Percentiles rank a stretch among this genome's conserved stretches.
These are phyloP conservation scores for Aspergillus aculeatinus DNA, from an alignment of 2,329 filamentous ascomycete species.

Conservation along the genomic window DNA sequence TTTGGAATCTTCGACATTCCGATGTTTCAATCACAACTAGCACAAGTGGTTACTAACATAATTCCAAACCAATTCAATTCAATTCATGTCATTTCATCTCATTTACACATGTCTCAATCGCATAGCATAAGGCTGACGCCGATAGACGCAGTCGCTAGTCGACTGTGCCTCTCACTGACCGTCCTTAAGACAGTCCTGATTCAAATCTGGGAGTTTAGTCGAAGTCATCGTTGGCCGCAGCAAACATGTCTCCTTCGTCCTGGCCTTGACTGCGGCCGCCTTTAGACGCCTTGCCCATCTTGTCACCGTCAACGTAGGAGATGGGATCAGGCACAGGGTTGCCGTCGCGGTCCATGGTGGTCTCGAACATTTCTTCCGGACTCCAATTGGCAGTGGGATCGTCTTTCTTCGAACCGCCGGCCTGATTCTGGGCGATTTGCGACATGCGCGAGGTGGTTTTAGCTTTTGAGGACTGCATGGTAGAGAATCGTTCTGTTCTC, in stretches of 20 bases:
- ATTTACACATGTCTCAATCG: neutral
- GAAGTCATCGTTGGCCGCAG: constrained; percentile 33
- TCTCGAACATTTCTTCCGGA: constrained; percentile 30
- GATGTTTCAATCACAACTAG: neutral
- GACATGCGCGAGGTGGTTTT: constrained; percentile 26
- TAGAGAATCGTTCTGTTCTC: constrained; percentile 7
- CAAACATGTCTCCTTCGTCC: constrained; percentile 31
- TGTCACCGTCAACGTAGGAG: constrained; percentile 23
- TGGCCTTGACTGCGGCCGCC: constrained; percentile 22
- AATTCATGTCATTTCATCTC: neutral
- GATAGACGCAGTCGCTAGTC: neutral
- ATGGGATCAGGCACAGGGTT: constrained; percentile 33
- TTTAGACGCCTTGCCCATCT: constrained; percentile 18
- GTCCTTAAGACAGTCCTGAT: neutral
- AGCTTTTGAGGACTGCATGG: constrained; percentile 31
- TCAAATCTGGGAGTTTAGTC: constrained; percentile 18
- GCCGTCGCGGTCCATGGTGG: constrained; percentile 32
- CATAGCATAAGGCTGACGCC: neutral
- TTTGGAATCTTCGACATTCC: neutral
- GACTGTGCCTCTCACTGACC: neutral
- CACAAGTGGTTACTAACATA: neutral
- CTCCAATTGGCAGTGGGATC: constrained; percentile 21
- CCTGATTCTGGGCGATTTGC: constrained; percentile 9
- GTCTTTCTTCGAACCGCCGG: constrained; percentile 9
- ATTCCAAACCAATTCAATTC: neutral